A percentile compares a stretch with the other conserved stretches of the same genome.
Conservation (phyloP, 2,329 filamentous ascomycete genomes). For the Cytospora chrysosperma region DNA sequence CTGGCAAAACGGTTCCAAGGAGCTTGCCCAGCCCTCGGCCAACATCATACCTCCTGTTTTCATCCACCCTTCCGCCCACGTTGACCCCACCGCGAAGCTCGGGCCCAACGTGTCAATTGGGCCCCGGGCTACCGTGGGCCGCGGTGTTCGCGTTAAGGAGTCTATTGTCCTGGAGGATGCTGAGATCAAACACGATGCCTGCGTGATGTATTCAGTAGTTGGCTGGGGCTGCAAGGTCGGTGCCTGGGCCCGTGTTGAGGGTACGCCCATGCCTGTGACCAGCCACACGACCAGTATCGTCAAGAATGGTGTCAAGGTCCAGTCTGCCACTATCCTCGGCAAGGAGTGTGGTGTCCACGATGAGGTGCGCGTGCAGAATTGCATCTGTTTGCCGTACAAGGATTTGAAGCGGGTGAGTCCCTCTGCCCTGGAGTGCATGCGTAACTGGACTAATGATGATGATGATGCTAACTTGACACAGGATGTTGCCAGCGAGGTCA, state of each 20-base stretch:
- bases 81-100: conserved; percentile 93
- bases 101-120: conserved; percentile 96
- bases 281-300: conserved; percentile 93
- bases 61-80: conserved; percentile 86
- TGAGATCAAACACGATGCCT: conserved; percentile 96
- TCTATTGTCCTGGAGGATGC: conserved; percentile 92
- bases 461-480: conserved; percentile 33
- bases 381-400: conserved; percentile 95
- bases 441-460: background rate
- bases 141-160: conserved; percentile 91
- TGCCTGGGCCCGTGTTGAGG: conserved; percentile 97
- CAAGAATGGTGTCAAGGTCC: conserved; percentile 98
- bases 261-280: conserved; percentile 80
- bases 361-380: conserved; percentile 95
- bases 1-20: conserved; percentile 75
- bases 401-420: conserved; percentile 86
- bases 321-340: conserved; percentile 95
- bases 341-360: conserved; percentile 95
- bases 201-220: conserved; percentile 92
- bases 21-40: conserved; percentile 78
- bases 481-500: conserved; percentile 85
- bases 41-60: conserved; percentile 91
- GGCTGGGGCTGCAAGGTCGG: conserved; percentile 95
- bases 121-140: conserved; percentile 78
- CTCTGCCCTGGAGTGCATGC: background rate